These are phyloP conservation scores for Kondoa subrosea DNA, from an alignment of 768 basidiomycete genomes.

Conservation along the genomic window DNA sequence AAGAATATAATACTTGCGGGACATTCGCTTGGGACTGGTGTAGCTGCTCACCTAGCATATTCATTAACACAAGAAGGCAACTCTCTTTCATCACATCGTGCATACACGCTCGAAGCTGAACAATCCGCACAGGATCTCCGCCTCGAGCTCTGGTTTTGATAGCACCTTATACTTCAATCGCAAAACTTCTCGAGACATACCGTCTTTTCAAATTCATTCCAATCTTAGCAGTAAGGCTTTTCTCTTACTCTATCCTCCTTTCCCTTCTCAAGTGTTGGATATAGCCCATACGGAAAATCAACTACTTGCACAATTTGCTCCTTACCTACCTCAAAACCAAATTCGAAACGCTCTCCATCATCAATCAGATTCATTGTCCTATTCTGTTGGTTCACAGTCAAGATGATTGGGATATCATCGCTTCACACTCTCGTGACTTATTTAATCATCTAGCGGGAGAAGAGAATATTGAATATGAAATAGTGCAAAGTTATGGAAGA, in stretches of 20 bases:
- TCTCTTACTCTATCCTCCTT: neutral
- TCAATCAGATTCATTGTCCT: slow-evolving; percentile 11
- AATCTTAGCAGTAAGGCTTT: slow-evolving; percentile 6
- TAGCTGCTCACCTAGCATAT: slow-evolving; percentile 39
- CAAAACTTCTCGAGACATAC: slow-evolving; percentile 13
- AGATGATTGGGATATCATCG: slow-evolving; percentile 8
- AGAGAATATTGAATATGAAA: neutral
- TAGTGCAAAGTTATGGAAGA: neutral
- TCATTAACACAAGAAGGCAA: slow-evolving; percentile 36
- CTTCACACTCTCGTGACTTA: slow-evolving; percentile 6
- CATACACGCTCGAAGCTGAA: neutral
- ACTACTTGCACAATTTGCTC: slow-evolving; percentile 1
- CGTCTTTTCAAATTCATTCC: slow-evolving; percentile 11
- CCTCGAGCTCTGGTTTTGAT: slow-evolving; percentile 12
- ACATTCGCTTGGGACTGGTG: slow-evolving; percentile 77
- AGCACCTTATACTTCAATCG: slow-evolving; percentile 16
- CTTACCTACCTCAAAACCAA: slow-evolving; percentile 9
- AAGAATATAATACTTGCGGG: slow-evolving; percentile 58
- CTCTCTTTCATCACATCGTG: slow-evolving; percentile 9
- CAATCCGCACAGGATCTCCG: no score
- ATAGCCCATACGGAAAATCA: neutral
- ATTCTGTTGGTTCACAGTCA: slow-evolving; percentile 12
- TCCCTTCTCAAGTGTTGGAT: neutral
- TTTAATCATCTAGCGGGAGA: slow-evolving; percentile 1
- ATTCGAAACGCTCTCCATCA: slow-evolving; percentile 7